A percentile compares a stretch with the other conserved stretches of the same genome.
These are phyloP conservation scores for Pseudozyma hubeiensis DNA, from an alignment of 1,284 basidiomycete genomes.

Conservation along the genomic window DNA sequence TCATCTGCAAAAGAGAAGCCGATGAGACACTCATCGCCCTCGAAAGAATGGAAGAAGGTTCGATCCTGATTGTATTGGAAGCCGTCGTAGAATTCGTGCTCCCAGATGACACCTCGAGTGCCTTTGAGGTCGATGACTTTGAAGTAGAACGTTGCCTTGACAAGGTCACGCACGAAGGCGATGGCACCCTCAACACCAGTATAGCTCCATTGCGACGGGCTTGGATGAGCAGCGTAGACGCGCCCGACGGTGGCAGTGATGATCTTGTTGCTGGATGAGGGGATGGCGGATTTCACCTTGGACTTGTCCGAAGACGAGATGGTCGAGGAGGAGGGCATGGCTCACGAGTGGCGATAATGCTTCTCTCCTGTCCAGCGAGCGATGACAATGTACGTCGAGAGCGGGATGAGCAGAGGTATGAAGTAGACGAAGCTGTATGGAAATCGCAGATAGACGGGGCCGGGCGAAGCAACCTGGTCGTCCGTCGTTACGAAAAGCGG, in stretches of 20 bases:
- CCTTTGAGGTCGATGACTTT: slow-evolving; percentile 71
- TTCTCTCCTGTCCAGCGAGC: slow-evolving; percentile 64
- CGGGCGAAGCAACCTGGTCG: background rate
- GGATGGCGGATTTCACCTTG: slow-evolving; percentile 64
- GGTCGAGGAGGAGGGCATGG: slow-evolving; percentile 63
- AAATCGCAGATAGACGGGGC: slow-evolving; percentile 34
- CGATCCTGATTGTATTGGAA: slow-evolving; percentile 88
- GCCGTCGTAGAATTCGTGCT: slow-evolving; percentile 88
- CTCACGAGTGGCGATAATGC: slow-evolving; percentile 51
- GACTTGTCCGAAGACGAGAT: slow-evolving; percentile 65
- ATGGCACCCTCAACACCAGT: slow-evolving; percentile 64
- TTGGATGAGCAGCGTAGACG: slow-evolving; percentile 62
- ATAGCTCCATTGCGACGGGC: slow-evolving; percentile 58
- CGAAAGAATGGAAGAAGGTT: slow-evolving; percentile 92
- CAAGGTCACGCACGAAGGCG: slow-evolving; percentile 61
- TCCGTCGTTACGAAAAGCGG: slow-evolving; percentile 12
- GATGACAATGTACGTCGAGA: slow-evolving; percentile 61
- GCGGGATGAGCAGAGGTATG: slow-evolving; percentile 58
- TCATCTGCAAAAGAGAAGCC: slow-evolving; percentile 92
- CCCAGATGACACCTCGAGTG: slow-evolving; percentile 89
- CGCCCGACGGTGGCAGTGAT: slow-evolving; percentile 66
- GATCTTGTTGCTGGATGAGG: slow-evolving; percentile 65
- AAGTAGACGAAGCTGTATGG: slow-evolving; percentile 57
- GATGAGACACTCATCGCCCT: slow-evolving; percentile 88
- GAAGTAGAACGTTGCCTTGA: slow-evolving; percentile 57